phyloP scores from a whole-genome alignment of 2,329 filamentous ascomycete genomes.

The Fusarium pseudocircinatum region DNA sequence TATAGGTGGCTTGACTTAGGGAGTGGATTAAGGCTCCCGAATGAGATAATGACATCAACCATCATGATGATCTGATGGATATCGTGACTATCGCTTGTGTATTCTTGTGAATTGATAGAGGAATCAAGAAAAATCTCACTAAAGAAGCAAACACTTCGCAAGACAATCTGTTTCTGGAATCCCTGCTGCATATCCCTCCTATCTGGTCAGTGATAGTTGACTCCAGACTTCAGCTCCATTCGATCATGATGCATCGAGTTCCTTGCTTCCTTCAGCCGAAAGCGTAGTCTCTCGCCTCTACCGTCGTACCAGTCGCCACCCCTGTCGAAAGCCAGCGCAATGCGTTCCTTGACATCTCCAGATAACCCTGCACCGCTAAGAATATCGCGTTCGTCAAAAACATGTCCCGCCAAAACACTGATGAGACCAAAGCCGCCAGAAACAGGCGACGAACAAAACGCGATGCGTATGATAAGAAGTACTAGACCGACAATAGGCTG shows the following conservation, averaged over 20 bases:
- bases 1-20: neutral
- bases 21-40: neutral
- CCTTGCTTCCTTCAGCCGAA: neutral
- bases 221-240: neutral
- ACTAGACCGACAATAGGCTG: neutral
- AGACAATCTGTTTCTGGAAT: neutral
- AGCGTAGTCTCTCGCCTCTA: neutral
- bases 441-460: neutral
- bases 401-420: neutral
- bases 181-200: neutral
- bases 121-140: neutral
- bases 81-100: neutral
- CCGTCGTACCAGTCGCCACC: neutral
- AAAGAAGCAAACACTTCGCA: neutral
- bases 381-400: neutral
- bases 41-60: neutral
- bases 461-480: neutral
- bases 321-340: neutral
- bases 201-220: neutral
- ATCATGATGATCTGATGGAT: neutral
- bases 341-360: neutral
- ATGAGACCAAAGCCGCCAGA: neutral
- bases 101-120: rapidly evolving
- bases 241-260: neutral
- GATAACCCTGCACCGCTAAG: neutral